Evolutionary conservation across 345 rosid species (phyloP).

Genomic region (Excoecaria cochinchinensis): DNA sequence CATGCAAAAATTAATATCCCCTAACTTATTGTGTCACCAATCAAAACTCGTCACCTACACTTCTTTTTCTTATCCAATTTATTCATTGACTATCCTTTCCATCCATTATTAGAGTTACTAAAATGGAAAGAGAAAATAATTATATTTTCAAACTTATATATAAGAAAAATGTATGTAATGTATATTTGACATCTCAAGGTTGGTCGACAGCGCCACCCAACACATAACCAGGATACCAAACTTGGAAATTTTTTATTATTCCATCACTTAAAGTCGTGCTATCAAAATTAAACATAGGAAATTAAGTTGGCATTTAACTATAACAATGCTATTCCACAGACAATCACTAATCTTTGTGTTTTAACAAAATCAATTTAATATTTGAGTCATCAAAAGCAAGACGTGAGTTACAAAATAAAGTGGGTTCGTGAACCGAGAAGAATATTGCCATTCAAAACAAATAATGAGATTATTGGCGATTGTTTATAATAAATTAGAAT

Average conservation of each 20-base stretch:
- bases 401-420: too few species aligned
- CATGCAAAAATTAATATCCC: slow-evolving; percentile 16
- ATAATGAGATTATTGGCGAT: too few species aligned
- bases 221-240: slow-evolving; percentile 21
- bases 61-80: not conserved
- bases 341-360: not conserved
- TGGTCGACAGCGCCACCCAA: slow-evolving; percentile 34
- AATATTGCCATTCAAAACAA: too few species aligned
- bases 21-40: not conserved
- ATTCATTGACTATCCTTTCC: not conserved
- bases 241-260: not conserved
- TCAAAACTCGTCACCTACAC: slow-evolving; percentile 13
- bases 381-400: too few species aligned
- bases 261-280: not conserved
- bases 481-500: too few species aligned
- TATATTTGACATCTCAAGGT: slow-evolving; percentile 5
- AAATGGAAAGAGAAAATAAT: not conserved
- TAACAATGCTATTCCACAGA: not conserved
- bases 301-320: too few species aligned
- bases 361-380: too few species aligned
- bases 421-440: too few species aligned
- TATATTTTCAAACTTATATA: not conserved
- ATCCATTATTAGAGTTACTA: not conserved
- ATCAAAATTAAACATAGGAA: not conserved
- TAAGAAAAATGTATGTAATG: not conserved